phyloP scores from a whole-genome alignment of 1,284 basidiomycete species.

The Boletus hoseneyae region DNA sequence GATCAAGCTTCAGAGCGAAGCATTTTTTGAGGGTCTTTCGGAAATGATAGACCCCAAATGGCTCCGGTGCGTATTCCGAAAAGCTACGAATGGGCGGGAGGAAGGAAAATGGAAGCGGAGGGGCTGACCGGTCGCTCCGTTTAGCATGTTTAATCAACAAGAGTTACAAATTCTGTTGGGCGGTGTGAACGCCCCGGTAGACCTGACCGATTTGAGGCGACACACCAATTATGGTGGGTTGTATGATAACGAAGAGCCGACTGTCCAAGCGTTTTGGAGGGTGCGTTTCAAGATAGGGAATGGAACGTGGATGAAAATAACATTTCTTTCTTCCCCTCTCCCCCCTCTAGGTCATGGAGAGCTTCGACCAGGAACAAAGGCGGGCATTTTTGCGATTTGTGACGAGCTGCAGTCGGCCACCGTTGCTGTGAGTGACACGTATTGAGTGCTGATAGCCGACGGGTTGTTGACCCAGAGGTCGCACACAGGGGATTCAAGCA shows the following conservation, averaged over 20 bases:
- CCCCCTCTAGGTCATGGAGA: slow-evolving; percentile 58
- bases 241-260: slow-evolving; percentile 65
- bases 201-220: slow-evolving; percentile 73
- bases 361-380: slow-evolving; percentile 71
- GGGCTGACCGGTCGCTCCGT: slow-evolving; percentile 11
- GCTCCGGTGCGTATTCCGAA: slow-evolving; percentile 57
- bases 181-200: slow-evolving; percentile 79
- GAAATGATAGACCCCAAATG: slow-evolving; percentile 90
- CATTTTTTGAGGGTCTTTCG: slow-evolving; percentile 81
- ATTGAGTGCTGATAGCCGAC: neutral
- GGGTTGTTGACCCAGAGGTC: neutral
- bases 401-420: slow-evolving; percentile 87
- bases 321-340: slow-evolving; percentile 1
- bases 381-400: slow-evolving; percentile 80
- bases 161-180: slow-evolving; percentile 86
- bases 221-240: slow-evolving; percentile 80
- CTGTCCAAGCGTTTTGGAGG: slow-evolving; percentile 77
- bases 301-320: slow-evolving; percentile 4
- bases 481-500: slow-evolving; percentile 77
- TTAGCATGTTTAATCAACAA: slow-evolving; percentile 92
- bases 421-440: slow-evolving; percentile 59
- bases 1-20: slow-evolving; percentile 83
- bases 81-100: neutral
- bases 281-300: slow-evolving; percentile 33
- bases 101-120: neutral